Base-by-base conservation (phyloP, 2,329 filamentous ascomycete species). In the Tothia fuscella region DNA sequence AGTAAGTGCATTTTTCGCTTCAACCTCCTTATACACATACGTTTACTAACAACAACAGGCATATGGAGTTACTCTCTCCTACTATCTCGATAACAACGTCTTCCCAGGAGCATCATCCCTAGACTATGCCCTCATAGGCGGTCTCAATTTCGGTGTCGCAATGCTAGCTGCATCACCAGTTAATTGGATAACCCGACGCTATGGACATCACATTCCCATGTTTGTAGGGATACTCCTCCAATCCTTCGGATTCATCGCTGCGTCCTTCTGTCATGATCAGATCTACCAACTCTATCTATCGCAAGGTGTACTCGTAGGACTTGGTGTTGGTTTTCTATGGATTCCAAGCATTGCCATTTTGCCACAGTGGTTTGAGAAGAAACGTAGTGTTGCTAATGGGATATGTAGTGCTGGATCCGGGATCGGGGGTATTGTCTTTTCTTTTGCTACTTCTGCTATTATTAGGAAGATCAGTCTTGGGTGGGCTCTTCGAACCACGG, bases 401-500 rank as follows among this genome's bases (percentile, higher is more conserved):
- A 56, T 68, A 19, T 55, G 54, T 10, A 50, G 52, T 6, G 57
- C 60, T 2, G 65, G 64, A 0, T 58, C 59, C 4, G 64, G 65
- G 0, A 50, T 62, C 6, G 65, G 64, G 1, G 65, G 64, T 1
- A 42, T 61, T 4, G 51, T 58, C 4, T 63, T 60, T 39, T 37
- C 47, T 64, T 37, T 21, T 17, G 37, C 7, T 16, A 24, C 21
- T 6, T 7, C 6, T 7, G 39, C 59, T 3, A 63, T 66, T 50
- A 64, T 67, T n/a, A 43, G 50, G 13, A 46, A 45, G 3, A 47
- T 62, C 2, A 49, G 49, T 1, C 49, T 65, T 1, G 45, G 43
- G 50, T 81, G 24, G 57, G 61, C 33, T 57, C 74, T 42, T 54
- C 55, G 45, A 20, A 54, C 40, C 55, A 70, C 51, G 28, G 60